These are phyloP conservation scores for Microcyclospora pomicola DNA, from an alignment of 2,329 filamentous ascomycete species.

Conservation along the genomic window DNA sequence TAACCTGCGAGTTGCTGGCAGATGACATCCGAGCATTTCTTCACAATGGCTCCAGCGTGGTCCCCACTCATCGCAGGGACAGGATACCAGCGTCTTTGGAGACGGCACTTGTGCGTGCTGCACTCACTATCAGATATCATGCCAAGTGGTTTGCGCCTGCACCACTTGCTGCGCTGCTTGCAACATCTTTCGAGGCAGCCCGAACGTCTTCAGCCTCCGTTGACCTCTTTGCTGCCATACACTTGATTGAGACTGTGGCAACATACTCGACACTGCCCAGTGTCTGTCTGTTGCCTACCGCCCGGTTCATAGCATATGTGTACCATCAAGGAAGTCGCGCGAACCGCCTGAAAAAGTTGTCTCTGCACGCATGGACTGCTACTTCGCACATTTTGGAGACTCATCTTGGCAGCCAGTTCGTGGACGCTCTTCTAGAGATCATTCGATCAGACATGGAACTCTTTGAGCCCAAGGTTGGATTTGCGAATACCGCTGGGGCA, in stretches of 20 bases:
- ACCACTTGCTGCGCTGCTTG: conserved; percentile 12
- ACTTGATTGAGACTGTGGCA: conserved; percentile 17
- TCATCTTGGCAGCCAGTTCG: conserved; percentile 16
- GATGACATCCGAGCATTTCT: conserved; percentile 7
- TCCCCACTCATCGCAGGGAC: conserved; percentile 1
- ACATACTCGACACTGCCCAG: conserved; percentile 17
- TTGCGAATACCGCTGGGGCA: conserved; percentile 17
- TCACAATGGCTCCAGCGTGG: not conserved
- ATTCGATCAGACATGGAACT: conserved; percentile 9
- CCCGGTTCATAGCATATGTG: conserved; percentile 17
- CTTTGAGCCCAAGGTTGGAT: conserved; percentile 9
- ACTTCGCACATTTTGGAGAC: conserved; percentile 17
- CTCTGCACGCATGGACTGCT: conserved; percentile 13
- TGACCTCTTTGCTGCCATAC: conserved; percentile 16
- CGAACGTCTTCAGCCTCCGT: conserved; percentile 15
- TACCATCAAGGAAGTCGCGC: conserved; percentile 20
- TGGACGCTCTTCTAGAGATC: conserved; percentile 13
- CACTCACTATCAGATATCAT: conserved; percentile 15
- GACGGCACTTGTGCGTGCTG: conserved; percentile 11
- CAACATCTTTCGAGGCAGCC: conserved; percentile 13
- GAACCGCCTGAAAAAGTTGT: conserved; percentile 16
- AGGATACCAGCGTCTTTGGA: conserved; percentile 5
- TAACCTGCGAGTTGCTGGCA: conserved; percentile 13
- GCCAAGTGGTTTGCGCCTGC: conserved; percentile 21
- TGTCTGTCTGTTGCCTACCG: conserved; percentile 8